These are phyloP conservation scores for Quercus suber DNA, from an alignment of 306 rosid species.

Conservation along the genomic window DNA sequence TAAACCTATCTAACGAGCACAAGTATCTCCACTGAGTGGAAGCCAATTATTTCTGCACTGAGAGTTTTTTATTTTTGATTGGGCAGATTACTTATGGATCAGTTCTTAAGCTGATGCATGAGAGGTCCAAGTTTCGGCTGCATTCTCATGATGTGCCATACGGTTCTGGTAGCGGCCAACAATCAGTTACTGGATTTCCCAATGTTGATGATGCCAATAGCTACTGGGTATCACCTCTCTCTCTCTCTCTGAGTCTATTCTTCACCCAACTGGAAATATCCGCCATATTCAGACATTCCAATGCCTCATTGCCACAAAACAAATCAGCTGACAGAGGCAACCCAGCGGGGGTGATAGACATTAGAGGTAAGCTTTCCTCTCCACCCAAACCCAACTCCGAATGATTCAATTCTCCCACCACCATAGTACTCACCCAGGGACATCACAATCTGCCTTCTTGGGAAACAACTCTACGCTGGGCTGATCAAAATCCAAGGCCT, in stretches of 20 bases:
- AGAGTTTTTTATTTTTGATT: not conserved
- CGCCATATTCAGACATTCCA: too few species aligned
- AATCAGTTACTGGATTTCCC: constrained; percentile 92
- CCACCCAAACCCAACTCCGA: too few species aligned
- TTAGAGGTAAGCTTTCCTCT: too few species aligned
- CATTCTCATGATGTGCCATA: constrained; percentile 98
- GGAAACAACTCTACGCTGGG: too few species aligned
- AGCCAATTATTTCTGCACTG: not conserved
- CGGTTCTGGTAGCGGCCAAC: constrained; percentile 99
- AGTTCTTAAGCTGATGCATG: constrained; percentile 89
- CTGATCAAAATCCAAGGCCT: too few species aligned
- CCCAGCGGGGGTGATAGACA: too few species aligned
- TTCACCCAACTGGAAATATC: too few species aligned
- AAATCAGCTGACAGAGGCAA: too few species aligned
- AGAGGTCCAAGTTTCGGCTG: constrained; percentile 79
- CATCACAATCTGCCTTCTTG: too few species aligned
- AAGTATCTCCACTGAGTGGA: not conserved
- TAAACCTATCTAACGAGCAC: not conserved
- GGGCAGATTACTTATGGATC: constrained; percentile 80
- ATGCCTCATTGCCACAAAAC: too few species aligned
- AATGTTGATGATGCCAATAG: constrained; percentile 86
- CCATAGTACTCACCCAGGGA: too few species aligned
- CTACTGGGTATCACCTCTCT: constrained; percentile 66
- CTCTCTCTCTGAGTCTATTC: not conserved
- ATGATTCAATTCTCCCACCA: too few species aligned